phyloP scores from a whole-genome alignment of 1,284 basidiomycete genomes.

The Apiotrichum montevideense region DNA sequence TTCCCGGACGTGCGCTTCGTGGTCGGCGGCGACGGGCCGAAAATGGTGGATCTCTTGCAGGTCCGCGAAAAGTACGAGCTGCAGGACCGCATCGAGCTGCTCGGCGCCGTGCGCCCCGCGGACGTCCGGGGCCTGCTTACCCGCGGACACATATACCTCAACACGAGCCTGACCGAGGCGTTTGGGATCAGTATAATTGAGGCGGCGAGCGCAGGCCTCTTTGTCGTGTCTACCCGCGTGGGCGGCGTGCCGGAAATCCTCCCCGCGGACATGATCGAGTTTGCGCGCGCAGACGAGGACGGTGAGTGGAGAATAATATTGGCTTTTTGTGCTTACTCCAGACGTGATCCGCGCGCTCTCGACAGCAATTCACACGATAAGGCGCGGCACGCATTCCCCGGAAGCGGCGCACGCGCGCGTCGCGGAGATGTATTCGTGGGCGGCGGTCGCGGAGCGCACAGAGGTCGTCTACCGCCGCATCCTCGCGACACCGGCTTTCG shows the following conservation, averaged over 20 bases:
- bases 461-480: constrained; percentile 75
- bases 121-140: constrained; percentile 79
- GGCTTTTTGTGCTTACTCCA: constrained; percentile 36
- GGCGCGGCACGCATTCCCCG: constrained; percentile 67
- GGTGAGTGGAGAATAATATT: constrained; percentile 49
- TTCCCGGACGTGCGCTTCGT: constrained; percentile 84
- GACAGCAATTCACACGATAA: constrained; percentile 68
- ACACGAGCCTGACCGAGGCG: constrained; percentile 91
- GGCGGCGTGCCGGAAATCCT: constrained; percentile 95
- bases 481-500: constrained; percentile 56
- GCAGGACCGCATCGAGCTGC: constrained; percentile 82
- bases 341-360: constrained; percentile 79
- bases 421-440: constrained; percentile 82
- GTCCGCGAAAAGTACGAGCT: constrained; percentile 87
- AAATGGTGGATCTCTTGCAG: constrained; percentile 89
- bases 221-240: constrained; percentile 88
- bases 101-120: constrained; percentile 72
- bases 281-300: constrained; percentile 81
- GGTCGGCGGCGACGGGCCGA: constrained; percentile 91
- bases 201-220: constrained; percentile 88
- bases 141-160: constrained; percentile 85
- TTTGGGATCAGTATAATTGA: constrained; percentile 96
- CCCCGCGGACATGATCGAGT: constrained; percentile 87
- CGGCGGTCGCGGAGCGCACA: constrained; percentile 68
- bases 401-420: constrained; percentile 69